These are phyloP conservation scores for Fulvia fulva DNA, from an alignment of 2,329 filamentous ascomycete species.

Conservation along the genomic window DNA sequence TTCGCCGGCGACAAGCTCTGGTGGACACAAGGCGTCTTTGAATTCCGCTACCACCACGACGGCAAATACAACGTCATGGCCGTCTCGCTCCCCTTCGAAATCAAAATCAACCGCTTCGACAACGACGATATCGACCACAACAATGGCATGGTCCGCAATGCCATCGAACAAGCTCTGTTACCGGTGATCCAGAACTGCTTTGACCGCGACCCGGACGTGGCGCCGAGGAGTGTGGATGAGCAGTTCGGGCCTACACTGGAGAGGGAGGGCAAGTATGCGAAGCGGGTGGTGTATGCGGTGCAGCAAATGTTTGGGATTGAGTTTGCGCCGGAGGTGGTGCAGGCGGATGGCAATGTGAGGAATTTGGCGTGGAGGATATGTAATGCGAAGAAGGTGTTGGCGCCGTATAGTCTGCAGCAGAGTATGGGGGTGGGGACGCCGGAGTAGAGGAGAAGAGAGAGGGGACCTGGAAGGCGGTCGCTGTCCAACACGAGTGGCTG, in stretches of 20 bases:
- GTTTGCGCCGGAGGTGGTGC: slow-evolving; percentile 86
- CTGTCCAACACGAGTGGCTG: slow-evolving; percentile 5
- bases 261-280: slow-evolving; percentile 81
- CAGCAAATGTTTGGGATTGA: slow-evolving; percentile 96
- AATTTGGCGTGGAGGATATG: slow-evolving; percentile 93
- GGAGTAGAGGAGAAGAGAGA: slow-evolving; percentile 9
- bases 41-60: slow-evolving; percentile 94
- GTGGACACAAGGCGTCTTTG: slow-evolving; percentile 95
- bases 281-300: slow-evolving; percentile 87
- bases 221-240: slow-evolving; percentile 74
- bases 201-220: slow-evolving; percentile 85
- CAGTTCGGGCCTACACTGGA: slow-evolving; percentile 81
- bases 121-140: slow-evolving; percentile 61
- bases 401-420: slow-evolving; percentile 48
- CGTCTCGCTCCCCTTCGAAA: slow-evolving; percentile 88
- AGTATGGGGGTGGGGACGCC: slow-evolving; percentile 36
- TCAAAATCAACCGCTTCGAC: slow-evolving; percentile 76
- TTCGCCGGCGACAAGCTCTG: slow-evolving; percentile 92
- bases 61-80: slow-evolving; percentile 91
- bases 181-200: slow-evolving; percentile 88
- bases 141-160: slow-evolving; percentile 59
- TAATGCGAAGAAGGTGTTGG: slow-evolving; percentile 88
- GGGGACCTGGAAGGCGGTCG: not conserved
- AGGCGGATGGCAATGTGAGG: slow-evolving; percentile 82
- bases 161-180: slow-evolving; percentile 73